phyloP scores from a whole-genome alignment of 805 yeast genomes.

The Cyberlindnera subsufficiens region DNA sequence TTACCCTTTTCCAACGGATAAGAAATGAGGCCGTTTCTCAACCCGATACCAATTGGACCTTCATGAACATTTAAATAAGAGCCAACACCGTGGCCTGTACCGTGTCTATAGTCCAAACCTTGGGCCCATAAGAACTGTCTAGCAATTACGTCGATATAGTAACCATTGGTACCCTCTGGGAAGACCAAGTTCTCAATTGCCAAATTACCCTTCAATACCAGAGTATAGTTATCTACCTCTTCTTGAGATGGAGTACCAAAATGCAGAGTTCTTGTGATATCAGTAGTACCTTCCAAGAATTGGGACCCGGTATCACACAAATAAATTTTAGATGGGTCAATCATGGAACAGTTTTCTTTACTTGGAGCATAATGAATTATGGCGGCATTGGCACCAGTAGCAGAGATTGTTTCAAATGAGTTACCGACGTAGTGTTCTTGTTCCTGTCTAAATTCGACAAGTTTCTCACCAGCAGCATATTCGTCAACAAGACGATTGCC shows the following conservation, averaged over 20 bases:
- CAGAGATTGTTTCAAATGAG: slow-evolving; percentile 72
- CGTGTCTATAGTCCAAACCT: slow-evolving; percentile 87
- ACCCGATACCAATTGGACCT: slow-evolving; percentile 82
- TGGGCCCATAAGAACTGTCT: slow-evolving; percentile 75
- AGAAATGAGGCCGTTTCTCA: slow-evolving; percentile 38
- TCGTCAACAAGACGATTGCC: slow-evolving; percentile 48
- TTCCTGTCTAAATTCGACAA: slow-evolving; percentile 46
- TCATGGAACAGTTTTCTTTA: slow-evolving; percentile 45
- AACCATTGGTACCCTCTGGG: slow-evolving; percentile 72
- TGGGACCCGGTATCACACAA: slow-evolving; percentile 91
- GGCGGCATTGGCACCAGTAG: slow-evolving; percentile 72
- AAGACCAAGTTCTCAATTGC: slow-evolving; percentile 77
- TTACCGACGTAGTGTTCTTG: slow-evolving; percentile 57
- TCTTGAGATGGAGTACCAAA: slow-evolving; percentile 52
- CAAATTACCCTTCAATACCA: slow-evolving; percentile 88
- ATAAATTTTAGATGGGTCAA: slow-evolving; percentile 65
- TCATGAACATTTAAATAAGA: slow-evolving; percentile 89
- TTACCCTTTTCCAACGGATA: slow-evolving; percentile 62
- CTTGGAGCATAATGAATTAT: slow-evolving; percentile 74
- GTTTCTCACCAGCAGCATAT: slow-evolving; percentile 57
- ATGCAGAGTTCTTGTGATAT: slow-evolving; percentile 84
- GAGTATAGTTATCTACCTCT: slow-evolving; percentile 64
- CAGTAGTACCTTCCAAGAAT: slow-evolving; percentile 91
- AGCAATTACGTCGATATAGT: slow-evolving; percentile 73
- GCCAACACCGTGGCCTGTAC: slow-evolving; percentile 98